phyloP scores from a whole-genome alignment of 768 basidiomycete species.

The Tricholoma hemisulphureum region DNA sequence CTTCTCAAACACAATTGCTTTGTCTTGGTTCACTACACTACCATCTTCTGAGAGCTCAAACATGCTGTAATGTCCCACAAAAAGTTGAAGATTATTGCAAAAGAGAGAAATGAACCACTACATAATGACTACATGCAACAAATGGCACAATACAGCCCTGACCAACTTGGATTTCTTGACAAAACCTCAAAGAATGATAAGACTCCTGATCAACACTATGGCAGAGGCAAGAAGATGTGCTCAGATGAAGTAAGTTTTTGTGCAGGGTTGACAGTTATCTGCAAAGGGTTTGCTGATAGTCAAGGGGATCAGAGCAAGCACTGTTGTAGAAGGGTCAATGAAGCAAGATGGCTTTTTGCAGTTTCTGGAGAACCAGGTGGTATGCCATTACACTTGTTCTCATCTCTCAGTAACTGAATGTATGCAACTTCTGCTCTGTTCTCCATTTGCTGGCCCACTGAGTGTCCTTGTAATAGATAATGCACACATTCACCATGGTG shows the following conservation, averaged over 20 bases:
- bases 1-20: conserved; percentile 28
- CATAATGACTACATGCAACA: conserved; percentile 22
- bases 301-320: neutral
- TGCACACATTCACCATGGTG: conserved; percentile 31
- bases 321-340: neutral
- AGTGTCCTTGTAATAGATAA: conserved; percentile 36
- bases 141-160: conserved; percentile 28
- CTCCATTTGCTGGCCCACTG: conserved; percentile 25
- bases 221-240: conserved; percentile 16
- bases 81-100: conserved; percentile 31
- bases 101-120: conserved; percentile 25
- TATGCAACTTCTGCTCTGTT: conserved; percentile 17
- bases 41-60: conserved; percentile 30
- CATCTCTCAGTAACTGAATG: neutral
- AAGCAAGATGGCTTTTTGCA: neutral
- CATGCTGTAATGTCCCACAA: conserved; percentile 26
- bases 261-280: neutral
- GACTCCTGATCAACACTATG: conserved; percentile 16
- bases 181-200: conserved; percentile 33
- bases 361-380: conserved; percentile 25
- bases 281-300: neutral
- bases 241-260: too few relatives aligned
- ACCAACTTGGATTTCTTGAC: conserved; percentile 36
- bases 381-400: conserved; percentile 6
- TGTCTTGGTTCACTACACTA: conserved; percentile 33